A percentile compares a stretch with the other conserved stretches of the same genome.
phyloP scores from a whole-genome alignment of 148 eudicot species.

The Simmondsia chinensis region DNA sequence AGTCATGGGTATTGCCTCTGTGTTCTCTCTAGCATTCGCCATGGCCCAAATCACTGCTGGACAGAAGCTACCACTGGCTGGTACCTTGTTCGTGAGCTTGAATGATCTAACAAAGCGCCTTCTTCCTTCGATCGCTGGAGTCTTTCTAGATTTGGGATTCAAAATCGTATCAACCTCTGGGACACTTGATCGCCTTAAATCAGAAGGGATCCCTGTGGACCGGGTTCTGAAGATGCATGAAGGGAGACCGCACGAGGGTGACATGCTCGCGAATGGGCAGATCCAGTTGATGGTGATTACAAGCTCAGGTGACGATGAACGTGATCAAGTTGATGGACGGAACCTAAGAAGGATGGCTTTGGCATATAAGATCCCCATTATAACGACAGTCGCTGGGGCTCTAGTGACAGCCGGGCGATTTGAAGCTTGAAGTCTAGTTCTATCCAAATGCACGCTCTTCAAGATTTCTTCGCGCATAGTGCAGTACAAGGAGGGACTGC shows the following conservation, averaged over 20 bases:
- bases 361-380: conserved; percentile 66
- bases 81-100: conserved; percentile 80
- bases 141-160: conserved; percentile 63
- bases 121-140: conserved; percentile 54
- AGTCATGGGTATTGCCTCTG: conserved; percentile 82
- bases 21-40: conserved; percentile 67
- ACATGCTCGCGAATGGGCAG: conserved; percentile 80
- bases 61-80: conserved; percentile 73
- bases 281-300: conserved; percentile 95
- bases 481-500: conserved; percentile 10
- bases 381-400: conserved; percentile 92
- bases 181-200: conserved; percentile 66
- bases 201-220: conserved; percentile 74
- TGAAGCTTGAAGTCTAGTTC: conserved; percentile 60
- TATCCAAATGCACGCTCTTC: conserved; percentile 73
- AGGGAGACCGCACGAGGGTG: conserved; percentile 94
- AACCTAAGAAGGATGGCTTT: conserved; percentile 94
- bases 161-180: conserved; percentile 71
- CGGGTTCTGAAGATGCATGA: conserved; percentile 93
- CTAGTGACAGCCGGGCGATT: conserved; percentile 88
- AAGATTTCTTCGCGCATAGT: conserved; percentile 58
- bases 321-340: conserved; percentile 87
- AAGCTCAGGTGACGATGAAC: conserved; percentile 76
- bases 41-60: conserved; percentile 90
- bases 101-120: conserved; percentile 83